Base-by-base conservation (phyloP, 2,329 filamentous ascomycete species). In the Stachybotrys chartarum region DNA sequence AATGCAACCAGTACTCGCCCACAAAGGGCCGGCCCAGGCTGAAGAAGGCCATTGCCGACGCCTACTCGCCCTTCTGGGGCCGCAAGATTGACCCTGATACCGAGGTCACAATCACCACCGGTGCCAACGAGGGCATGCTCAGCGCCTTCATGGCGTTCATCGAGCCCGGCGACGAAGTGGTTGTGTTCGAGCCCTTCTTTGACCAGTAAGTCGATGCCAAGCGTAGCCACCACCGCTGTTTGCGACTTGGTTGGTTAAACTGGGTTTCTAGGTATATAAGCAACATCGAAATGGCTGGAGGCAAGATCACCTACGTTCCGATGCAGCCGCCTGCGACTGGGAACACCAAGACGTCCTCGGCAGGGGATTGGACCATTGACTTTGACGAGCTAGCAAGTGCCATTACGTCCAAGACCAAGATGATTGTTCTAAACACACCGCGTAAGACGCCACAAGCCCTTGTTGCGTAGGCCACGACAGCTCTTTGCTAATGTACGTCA, bases 141-240 rank as follows among this genome's bases (percentile, higher is more conserved):
- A 93, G 90, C 68, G 94, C 92, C 0, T 97, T 99, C 68, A 97
- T 99, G 94, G 94, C 83, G 3, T 99, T 99, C 64, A 85, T 99
- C 56, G 94, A 99, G 72, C 82, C 84, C 1, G 94, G 91, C 12
- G 94, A 99, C 68, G 94, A 99, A 72, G 94, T 97, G 61, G 97
- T 99, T 62, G 83, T 99, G 55, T 97, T 99, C 70, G 94, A 99
- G 76, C 94, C 94, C 11, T 99, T 97, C 75, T 99, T 97, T 70
- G 94, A 99, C 73, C 94, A 99, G 85, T 90, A 53, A 56, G 67
- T 62, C 5, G 1, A 6, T 10, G 35, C 35, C 35, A 42, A 42
- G 3, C 3, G 8, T 6, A 14, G 35, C 35, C 5, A 6, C 10
- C 16, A 10, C 17, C 6, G 44, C 7, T 31, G 50, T 14, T 12